phyloP scores from a whole-genome alignment of 805 yeast genomes.

The Kodamaea fukazawae region DNA sequence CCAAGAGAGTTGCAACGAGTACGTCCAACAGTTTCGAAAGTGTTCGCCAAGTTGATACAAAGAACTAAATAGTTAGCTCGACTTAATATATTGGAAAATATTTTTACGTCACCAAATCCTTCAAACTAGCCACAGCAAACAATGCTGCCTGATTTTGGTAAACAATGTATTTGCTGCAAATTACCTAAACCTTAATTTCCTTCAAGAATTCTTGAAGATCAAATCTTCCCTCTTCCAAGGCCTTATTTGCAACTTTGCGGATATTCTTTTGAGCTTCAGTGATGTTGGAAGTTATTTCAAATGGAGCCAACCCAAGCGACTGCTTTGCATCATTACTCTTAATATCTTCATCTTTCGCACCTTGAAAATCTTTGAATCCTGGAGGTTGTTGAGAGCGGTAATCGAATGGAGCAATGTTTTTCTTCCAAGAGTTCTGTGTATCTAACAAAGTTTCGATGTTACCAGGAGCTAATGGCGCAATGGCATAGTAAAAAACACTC shows the following conservation, averaged over 20 bases:
- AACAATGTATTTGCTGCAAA: no score
- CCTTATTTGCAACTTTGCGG: slow-evolving; percentile 22
- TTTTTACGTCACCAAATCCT: no score
- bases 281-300: slow-evolving; percentile 20
- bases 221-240: slow-evolving; percentile 9
- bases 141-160: no score
- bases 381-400: slow-evolving; percentile 16
- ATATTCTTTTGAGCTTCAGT: slow-evolving; percentile 24
- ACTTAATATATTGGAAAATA: no score
- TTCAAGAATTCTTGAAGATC: background rate
- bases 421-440: slow-evolving; percentile 13
- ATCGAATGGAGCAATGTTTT: slow-evolving; percentile 15
- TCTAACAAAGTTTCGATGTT: slow-evolving; percentile 17
- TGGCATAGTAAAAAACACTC: slow-evolving; percentile 37
- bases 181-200: background rate
- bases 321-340: slow-evolving; percentile 19
- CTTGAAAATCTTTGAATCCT: slow-evolving; percentile 18
- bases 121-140: no score
- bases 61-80: no score
- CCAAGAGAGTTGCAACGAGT: no score
- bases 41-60: no score
- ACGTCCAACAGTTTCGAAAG: no score
- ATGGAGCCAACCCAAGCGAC: slow-evolving; percentile 25
- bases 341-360: slow-evolving; percentile 17
- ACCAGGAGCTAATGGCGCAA: slow-evolving; percentile 28